These are phyloP conservation scores for Coniella vitis DNA, from an alignment of 2,329 filamentous ascomycete genomes.

Conservation along the genomic window DNA sequence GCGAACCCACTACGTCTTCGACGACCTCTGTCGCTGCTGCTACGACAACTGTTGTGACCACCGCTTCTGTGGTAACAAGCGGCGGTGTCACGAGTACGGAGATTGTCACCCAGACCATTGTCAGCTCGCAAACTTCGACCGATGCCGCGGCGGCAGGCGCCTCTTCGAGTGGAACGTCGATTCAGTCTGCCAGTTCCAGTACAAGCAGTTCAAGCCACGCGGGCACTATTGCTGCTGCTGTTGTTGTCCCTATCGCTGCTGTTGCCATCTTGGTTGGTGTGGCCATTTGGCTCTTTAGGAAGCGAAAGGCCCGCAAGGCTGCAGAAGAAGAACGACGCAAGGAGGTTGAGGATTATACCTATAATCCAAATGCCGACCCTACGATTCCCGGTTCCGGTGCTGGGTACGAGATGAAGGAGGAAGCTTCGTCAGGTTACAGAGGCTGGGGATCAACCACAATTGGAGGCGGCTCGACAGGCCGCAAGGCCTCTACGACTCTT, in stretches of 20 bases:
- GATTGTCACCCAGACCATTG: slow-evolving; percentile 16
- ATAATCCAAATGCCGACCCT: slow-evolving; percentile 95
- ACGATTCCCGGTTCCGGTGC: slow-evolving; percentile 53
- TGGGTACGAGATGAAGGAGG: slow-evolving; percentile 70
- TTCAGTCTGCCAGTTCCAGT: slow-evolving; percentile 23
- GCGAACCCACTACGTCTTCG: not conserved
- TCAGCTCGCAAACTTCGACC: slow-evolving; percentile 4
- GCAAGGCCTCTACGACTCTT: slow-evolving; percentile 84
- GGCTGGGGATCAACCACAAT: slow-evolving; percentile 83
- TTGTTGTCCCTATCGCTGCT: slow-evolving; percentile 85
- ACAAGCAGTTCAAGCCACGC: slow-evolving; percentile 46
- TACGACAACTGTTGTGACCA: slow-evolving; percentile 7
- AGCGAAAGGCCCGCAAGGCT: slow-evolving; percentile 75
- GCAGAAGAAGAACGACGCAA: slow-evolving; percentile 85
- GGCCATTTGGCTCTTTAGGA: slow-evolving; percentile 80
- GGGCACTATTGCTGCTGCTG: slow-evolving; percentile 82
- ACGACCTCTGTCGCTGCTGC: not conserved
- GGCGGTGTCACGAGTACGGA: slow-evolving; percentile 11
- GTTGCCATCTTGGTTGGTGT: slow-evolving; percentile 74
- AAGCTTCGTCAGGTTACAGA: slow-evolving; percentile 72
- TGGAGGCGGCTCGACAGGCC: slow-evolving; percentile 55
- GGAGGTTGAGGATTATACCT: slow-evolving; percentile 95
- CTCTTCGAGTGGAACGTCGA: slow-evolving; percentile 4
- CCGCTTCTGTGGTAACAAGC: slow-evolving; percentile 3
- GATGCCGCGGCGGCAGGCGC: slow-evolving; percentile 4